Conservation (phyloP, 352 stramenopile species). For the Pythium folliculosum region DNA sequence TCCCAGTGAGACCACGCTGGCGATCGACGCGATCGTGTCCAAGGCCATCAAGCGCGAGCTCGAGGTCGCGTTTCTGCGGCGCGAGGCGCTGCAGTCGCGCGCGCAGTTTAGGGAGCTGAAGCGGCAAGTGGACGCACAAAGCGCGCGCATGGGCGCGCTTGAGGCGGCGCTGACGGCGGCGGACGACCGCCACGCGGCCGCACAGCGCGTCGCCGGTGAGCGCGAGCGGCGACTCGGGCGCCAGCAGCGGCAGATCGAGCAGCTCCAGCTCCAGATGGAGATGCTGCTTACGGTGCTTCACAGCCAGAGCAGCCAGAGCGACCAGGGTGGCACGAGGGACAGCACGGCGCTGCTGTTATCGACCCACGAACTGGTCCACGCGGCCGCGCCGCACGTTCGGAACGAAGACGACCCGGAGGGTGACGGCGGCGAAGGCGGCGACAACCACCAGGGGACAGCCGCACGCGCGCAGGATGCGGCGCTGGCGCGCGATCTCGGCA, state of each 20-base stretch:
- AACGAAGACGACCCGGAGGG: not conserved
- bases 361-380: not conserved
- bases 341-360: conserved; percentile 1
- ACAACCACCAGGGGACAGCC: not conserved
- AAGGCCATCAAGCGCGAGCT: conserved; percentile 51
- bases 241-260: conserved; percentile 46
- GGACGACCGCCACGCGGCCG: not conserved
- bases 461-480: conserved; percentile 59
- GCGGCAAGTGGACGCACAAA: conserved; percentile 6
- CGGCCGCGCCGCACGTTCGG: conserved; percentile 1
- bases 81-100: conserved; percentile 28
- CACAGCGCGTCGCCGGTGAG: not conserved
- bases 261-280: conserved; percentile 63
- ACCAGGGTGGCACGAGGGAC: not conserved
- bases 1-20: conserved; percentile 12
- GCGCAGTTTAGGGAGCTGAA: not conserved
- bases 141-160: not conserved
- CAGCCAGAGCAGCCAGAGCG: not conserved
- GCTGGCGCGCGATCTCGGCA: conserved; percentile 62
- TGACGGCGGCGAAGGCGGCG: conserved; percentile 19
- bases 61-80: conserved; percentile 56
- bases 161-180: not conserved
- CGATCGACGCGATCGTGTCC: conserved; percentile 55
- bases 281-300: conserved; percentile 50
- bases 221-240: conserved; percentile 8